Base-by-base conservation (phyloP, 2,329 filamentous ascomycete genomes). In the Fusarium verrucosum region DNA sequence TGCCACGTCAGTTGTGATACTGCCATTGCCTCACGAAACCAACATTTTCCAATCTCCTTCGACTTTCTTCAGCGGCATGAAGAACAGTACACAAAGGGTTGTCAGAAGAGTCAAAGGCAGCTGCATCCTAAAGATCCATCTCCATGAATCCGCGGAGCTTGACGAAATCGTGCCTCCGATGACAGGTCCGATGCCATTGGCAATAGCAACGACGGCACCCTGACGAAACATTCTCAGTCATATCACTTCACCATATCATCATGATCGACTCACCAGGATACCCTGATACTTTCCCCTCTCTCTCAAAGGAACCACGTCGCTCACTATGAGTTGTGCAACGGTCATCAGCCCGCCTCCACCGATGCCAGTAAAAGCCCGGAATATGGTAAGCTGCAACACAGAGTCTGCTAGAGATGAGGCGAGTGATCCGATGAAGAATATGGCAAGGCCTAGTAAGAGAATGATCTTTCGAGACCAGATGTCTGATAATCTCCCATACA, bases 271-370 rank as follows among this genome's bases (percentile, higher is more conserved):
- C 57, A 79, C 84, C 61, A 83, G 52, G 53, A 79, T 76, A 1
- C 90, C 90, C 73, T 93, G 91, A 83, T 89, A 94, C 17, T 89
- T 83, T 1, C 90, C 91, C 53, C 90, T 80, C 57, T 92, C 85
- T 6, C 89, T 80, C 20, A 92, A 78, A 0, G 89, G 84, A 2
- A 93, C 84, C 13, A 92, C 82, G 73, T 94, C 91, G 61, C 86
- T 89, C 68, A 93, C 78, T 57, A 93, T 79, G 33, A 93, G 89
- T 50, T 83, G 86, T 10, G 88, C 87, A 40, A 92, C 86, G 0
- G 88, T 88, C 43, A 87, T 88, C 81, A 92, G 87, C 3, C 90
- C 90, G 2, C 88, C 89, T 11, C 89, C 90, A 19, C 90, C 90
- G 52, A 92, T 84, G 43, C 79, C 77, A 9, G 78, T 79, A 25